These are phyloP conservation scores for Boletus subparvulus DNA, from an alignment of 768 basidiomycete genomes.

Conservation along the genomic window DNA sequence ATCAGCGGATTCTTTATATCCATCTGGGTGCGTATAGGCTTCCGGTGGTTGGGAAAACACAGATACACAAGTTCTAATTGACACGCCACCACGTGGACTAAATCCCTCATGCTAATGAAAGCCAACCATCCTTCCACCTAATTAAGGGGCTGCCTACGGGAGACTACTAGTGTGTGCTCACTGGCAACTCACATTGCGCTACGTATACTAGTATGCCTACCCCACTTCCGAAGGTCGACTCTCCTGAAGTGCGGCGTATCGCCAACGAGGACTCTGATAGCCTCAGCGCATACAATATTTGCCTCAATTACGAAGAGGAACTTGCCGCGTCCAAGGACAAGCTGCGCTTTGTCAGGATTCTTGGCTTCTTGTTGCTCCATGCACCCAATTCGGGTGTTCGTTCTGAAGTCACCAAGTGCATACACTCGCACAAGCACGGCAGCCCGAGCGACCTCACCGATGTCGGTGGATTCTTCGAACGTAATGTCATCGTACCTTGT, in stretches of 20 bases:
- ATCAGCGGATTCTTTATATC: too few species aligned
- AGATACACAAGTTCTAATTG: too few species aligned
- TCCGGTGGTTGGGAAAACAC: too few species aligned
- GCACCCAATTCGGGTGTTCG: slow-evolving; percentile 1
- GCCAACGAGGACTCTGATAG: background rate
- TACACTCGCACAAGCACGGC: background rate
- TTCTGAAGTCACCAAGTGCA: slow-evolving; percentile 1
- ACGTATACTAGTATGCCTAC: background rate
- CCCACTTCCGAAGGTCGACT: background rate
- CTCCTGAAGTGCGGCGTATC: background rate
- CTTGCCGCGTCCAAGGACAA: background rate
- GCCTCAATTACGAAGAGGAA: background rate
- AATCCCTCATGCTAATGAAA: too few species aligned
- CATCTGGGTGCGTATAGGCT: too few species aligned
- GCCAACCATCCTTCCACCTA: too few species aligned
- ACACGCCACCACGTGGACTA: too few species aligned
- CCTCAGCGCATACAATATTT: background rate
- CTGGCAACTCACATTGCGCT: too few species aligned
- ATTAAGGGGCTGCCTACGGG: too few species aligned
- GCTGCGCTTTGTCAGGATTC: background rate
- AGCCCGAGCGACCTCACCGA: background rate
- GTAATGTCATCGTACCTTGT: slow-evolving; percentile 3
- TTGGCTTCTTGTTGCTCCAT: slow-evolving; percentile 9
- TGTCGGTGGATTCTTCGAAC: slow-evolving; percentile 5
- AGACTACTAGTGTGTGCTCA: too few species aligned